Evolutionary conservation across 2,329 filamentous ascomycete species (phyloP).

Genomic region (Fusarium praegraminearum): DNA sequence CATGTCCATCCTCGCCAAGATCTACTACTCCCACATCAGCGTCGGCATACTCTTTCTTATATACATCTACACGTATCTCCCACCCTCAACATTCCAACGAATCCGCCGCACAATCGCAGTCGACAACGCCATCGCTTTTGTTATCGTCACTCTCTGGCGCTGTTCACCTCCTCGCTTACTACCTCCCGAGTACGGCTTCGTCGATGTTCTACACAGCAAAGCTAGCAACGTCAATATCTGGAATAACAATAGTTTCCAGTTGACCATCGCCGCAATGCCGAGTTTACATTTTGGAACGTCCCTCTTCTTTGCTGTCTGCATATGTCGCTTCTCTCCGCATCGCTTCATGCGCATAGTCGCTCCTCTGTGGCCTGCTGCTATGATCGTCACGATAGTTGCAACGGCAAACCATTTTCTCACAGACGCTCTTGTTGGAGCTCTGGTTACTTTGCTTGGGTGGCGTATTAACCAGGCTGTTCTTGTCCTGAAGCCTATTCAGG

Average conservation of each 20-base stretch:
- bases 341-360: slow-evolving; percentile 52
- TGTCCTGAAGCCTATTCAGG: slow-evolving; percentile 47
- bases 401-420: slow-evolving; percentile 57
- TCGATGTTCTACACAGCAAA: slow-evolving; percentile 58
- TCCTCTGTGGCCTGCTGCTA: slow-evolving; percentile 57
- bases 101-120: slow-evolving; percentile 62
- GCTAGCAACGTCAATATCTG: slow-evolving; percentile 49
- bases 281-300: slow-evolving; percentile 61
- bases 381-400: slow-evolving; percentile 57
- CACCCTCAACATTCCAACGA: slow-evolving; percentile 54
- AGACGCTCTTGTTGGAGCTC: slow-evolving; percentile 53
- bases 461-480: slow-evolving; percentile 46
- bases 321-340: slow-evolving; percentile 57
- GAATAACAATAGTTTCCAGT: slow-evolving; percentile 60
- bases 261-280: slow-evolving; percentile 64
- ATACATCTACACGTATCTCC: slow-evolving; percentile 61
- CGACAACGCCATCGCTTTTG: slow-evolving; percentile 62
- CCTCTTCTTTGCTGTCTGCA: slow-evolving; percentile 52
- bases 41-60: slow-evolving; percentile 60
- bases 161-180: slow-evolving; percentile 63
- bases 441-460: slow-evolving; percentile 54
- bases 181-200: slow-evolving; percentile 59
- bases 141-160: slow-evolving; percentile 60
- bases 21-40: slow-evolving; percentile 62
- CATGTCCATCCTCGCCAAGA: slow-evolving; percentile 55